These are phyloP conservation scores for Santalum album DNA, from an alignment of 164 flowering plant genomes.

Conservation along the genomic window DNA sequence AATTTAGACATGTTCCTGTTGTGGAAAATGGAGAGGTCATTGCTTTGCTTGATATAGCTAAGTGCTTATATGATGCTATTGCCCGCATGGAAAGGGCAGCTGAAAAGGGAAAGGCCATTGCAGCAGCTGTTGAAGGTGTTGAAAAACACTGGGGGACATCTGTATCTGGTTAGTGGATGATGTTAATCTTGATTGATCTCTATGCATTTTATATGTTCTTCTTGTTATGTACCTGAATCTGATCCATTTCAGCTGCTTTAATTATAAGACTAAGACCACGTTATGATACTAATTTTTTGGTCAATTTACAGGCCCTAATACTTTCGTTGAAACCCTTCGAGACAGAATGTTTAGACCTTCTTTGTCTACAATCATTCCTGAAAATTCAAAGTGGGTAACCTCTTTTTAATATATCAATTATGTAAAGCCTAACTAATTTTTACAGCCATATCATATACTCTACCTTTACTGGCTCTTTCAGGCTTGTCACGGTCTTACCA, in stretches of 20 bases:
- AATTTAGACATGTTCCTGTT: slow-evolving; percentile 97
- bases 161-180: slow-evolving; percentile 49
- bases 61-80: slow-evolving; percentile 97
- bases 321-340: slow-evolving; percentile 81
- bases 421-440: not conserved
- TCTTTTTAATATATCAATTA: slow-evolving; percentile 12
- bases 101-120: slow-evolving; percentile 98
- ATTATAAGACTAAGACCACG: no score
- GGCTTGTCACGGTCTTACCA: slow-evolving; percentile 71
- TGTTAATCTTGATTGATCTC: not conserved
- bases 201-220: not conserved
- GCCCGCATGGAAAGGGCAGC: slow-evolving; percentile 99
- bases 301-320: slow-evolving; percentile 57
- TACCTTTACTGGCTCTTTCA: slow-evolving; percentile 21
- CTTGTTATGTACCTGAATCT: not conserved
- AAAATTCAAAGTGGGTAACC: slow-evolving; percentile 98
- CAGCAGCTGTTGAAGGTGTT: slow-evolving; percentile 98
- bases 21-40: slow-evolving; percentile 97
- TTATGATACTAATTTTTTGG: slow-evolving; percentile 7
- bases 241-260: not conserved
- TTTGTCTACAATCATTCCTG: slow-evolving; percentile 75
- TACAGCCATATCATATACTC: slow-evolving; percentile 1
- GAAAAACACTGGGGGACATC: slow-evolving; percentile 91
- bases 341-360: slow-evolving; percentile 87
- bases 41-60: slow-evolving; percentile 95